phyloP scores from a whole-genome alignment of 2,329 filamentous ascomycete species.

The Thyridium curvatum region DNA sequence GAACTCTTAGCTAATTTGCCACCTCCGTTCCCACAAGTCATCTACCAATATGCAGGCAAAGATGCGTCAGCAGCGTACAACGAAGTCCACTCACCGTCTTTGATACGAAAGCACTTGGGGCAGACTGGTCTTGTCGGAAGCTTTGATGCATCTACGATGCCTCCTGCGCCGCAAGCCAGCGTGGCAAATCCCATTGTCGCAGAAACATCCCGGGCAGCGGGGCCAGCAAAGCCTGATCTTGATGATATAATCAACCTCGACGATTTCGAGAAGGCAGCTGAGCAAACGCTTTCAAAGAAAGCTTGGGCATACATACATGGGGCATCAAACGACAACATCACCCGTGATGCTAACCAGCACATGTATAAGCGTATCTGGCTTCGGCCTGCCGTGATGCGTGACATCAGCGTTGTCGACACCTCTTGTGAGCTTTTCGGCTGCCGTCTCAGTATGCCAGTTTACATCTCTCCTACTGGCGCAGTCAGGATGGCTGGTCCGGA shows the following conservation, averaged over 20 bases:
- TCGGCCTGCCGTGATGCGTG: constrained; percentile 40
- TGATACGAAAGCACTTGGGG: constrained; percentile 37
- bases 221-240: too few relatives aligned
- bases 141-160: too few relatives aligned
- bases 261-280: constrained; percentile 43
- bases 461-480: constrained; percentile 43
- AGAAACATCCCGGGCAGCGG: too few relatives aligned
- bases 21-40: too few relatives aligned
- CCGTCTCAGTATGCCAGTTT: constrained; percentile 32
- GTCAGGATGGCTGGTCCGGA: constrained; percentile 43
- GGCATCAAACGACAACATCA: constrained; percentile 45
- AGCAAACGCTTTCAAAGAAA: constrained; percentile 35
- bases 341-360: constrained; percentile 39
- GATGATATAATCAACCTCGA: constrained; percentile 42
- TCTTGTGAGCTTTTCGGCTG: constrained; percentile 33
- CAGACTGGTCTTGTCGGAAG: too few relatives aligned
- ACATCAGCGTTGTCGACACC: constrained; percentile 34
- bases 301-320: constrained; percentile 51
- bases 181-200: too few relatives aligned
- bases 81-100: constrained; percentile 37
- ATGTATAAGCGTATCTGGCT: constrained; percentile 43
- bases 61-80: constrained; percentile 48
- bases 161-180: too few relatives aligned
- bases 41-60: constrained; percentile 41
- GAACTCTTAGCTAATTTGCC: too few relatives aligned